Evolutionary conservation across 2,329 filamentous ascomycete genomes (phyloP).

Genomic region (Aspergillus ruber): DNA sequence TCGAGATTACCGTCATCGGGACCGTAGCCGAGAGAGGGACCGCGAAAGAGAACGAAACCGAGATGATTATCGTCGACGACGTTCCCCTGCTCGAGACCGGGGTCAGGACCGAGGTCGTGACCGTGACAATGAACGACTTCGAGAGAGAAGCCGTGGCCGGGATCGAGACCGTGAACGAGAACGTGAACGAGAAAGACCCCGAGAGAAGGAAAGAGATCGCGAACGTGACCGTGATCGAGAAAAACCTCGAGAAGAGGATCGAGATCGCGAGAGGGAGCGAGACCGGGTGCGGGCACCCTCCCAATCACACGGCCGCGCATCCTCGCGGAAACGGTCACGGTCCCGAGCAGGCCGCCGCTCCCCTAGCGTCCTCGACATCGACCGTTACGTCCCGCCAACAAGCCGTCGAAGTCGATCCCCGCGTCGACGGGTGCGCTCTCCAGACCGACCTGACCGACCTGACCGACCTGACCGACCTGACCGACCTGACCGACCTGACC

Average conservation of each 20-base stretch:
- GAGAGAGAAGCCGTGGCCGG: conserved; percentile 5
- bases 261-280: conserved; percentile 12
- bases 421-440: conserved; percentile 31
- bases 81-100: conserved; percentile 7
- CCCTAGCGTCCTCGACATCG: conserved; percentile 33
- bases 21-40: conserved; percentile 6
- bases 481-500: neutral
- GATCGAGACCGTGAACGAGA: conserved; percentile 4
- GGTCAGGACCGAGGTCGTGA: conserved; percentile 6
- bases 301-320: conserved; percentile 11
- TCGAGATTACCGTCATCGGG: conserved; percentile 5
- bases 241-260: conserved; percentile 9
- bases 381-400: conserved; percentile 38
- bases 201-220: conserved; percentile 1
- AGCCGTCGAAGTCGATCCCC: conserved; percentile 37
- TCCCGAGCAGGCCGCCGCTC: conserved; percentile 24
- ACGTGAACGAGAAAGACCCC: conserved; percentile 1
- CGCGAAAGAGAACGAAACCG: conserved; percentile 14
- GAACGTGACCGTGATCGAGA: conserved; percentile 8
- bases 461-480: neutral
- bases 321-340: conserved; percentile 22
- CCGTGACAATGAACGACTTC: conserved; percentile 3
- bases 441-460: conserved; percentile 19
- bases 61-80: conserved; percentile 20
- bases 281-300: conserved; percentile 6